Evolutionary conservation across 257 asterid species (phyloP).

Genomic region (Nicotiana undulata): DNA sequence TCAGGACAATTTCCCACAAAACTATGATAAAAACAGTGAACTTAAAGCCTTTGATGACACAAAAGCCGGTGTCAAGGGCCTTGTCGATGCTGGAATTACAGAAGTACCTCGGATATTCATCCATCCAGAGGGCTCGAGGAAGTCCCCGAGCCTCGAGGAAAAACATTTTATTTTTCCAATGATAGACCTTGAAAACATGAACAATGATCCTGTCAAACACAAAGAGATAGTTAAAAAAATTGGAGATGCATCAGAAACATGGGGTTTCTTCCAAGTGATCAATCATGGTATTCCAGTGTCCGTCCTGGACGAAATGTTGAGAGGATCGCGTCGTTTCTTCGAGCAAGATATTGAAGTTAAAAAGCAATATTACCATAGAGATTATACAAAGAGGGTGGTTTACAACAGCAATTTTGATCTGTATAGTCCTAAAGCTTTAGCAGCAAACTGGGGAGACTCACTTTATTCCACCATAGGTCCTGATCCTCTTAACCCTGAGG

Average conservation of each 20-base stretch:
- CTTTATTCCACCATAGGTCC: conserved; percentile 19
- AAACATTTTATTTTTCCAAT: conserved; percentile 33
- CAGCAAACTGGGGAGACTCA: conserved; percentile 47
- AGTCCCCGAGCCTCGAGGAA: neutral
- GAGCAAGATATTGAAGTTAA: conserved; percentile 51
- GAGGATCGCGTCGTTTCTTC: conserved; percentile 43
- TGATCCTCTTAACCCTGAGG: conserved; percentile 35
- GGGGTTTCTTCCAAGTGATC: conserved; percentile 60
- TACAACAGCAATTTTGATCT: conserved; percentile 53
- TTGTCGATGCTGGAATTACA: conserved; percentile 39
- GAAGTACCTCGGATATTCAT: conserved; percentile 41
- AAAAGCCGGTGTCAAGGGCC: conserved; percentile 61
- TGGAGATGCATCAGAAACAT: conserved; percentile 34
- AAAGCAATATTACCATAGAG: conserved; percentile 46
- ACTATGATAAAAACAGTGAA: conserved; percentile 28
- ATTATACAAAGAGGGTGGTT: conserved; percentile 34
- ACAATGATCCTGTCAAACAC: conserved; percentile 13
- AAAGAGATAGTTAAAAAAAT: conserved; percentile 29
- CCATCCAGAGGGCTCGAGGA: conserved; percentile 13
- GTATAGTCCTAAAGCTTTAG: conserved; percentile 22
- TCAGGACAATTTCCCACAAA: neutral
- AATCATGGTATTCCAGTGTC: conserved; percentile 51
- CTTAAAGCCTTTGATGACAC: conserved; percentile 52
- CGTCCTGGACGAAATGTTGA: conserved; percentile 44
- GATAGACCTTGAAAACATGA: conserved; percentile 38